A percentile compares a stretch with the other conserved stretches of the same genome.
These are phyloP conservation scores for Globisporangium yorkense DNA, from an alignment of 352 stramenopile genomes.

Conservation along the genomic window DNA sequence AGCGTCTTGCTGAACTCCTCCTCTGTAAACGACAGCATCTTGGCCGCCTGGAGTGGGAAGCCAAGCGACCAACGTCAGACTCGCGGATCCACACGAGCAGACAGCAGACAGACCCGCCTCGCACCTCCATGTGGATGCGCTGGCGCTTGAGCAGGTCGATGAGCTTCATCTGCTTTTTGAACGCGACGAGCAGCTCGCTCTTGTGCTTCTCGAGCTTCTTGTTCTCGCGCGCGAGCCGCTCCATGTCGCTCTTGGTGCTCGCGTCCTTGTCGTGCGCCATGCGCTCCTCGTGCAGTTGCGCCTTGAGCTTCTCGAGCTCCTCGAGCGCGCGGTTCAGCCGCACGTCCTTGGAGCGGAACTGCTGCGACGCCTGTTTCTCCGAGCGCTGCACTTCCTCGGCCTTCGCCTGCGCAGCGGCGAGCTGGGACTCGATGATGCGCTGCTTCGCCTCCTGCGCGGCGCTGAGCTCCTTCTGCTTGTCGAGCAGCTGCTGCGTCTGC, in stretches of 20 bases:
- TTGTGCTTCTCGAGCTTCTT: slow-evolving; percentile 83
- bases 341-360: slow-evolving; percentile 78
- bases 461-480: slow-evolving; percentile 78
- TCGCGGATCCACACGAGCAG: not conserved
- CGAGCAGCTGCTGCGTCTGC: slow-evolving; percentile 60
- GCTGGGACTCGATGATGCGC: slow-evolving; percentile 59
- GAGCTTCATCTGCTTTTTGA: slow-evolving; percentile 87
- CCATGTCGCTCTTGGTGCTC: slow-evolving; percentile 47
- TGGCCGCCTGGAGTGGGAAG: slow-evolving; percentile 41
- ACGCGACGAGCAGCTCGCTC: slow-evolving; percentile 62
- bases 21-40: slow-evolving; percentile 84
- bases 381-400: slow-evolving; percentile 47
- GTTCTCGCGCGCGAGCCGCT: slow-evolving; percentile 57
- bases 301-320: slow-evolving; percentile 69
- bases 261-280: slow-evolving; percentile 37
- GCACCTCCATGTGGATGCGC: slow-evolving; percentile 81
- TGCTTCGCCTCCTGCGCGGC: slow-evolving; percentile 65
- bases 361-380: slow-evolving; percentile 58
- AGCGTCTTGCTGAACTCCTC: slow-evolving; percentile 80
- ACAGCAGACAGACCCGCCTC: not conserved
- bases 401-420: slow-evolving; percentile 36
- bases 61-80: not conserved
- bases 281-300: slow-evolving; percentile 55
- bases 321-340: slow-evolving; percentile 71
- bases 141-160: slow-evolving; percentile 84